Evolutionary conservation across 202 grass and related monocot genomes (phyloP).

Genomic region (Saccharum hybrid): DNA sequence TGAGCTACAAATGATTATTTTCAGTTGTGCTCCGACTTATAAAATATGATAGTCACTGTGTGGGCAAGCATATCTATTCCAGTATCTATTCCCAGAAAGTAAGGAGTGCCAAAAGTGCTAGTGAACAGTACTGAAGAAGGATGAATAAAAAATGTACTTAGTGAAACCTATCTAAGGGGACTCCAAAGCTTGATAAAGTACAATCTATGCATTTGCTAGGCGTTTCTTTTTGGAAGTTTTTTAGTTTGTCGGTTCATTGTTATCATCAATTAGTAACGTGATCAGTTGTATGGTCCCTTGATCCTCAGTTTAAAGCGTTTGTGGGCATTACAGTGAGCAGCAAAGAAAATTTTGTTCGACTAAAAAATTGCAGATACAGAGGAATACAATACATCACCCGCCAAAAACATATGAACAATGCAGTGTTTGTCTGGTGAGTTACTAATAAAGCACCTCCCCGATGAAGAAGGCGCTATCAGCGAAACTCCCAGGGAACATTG

Average conservation of each 20-base stretch:
- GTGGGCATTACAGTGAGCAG: neutral
- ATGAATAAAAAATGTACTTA: neutral
- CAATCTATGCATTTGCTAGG: neutral
- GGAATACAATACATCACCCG: neutral
- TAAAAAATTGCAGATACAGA: conserved; percentile 1
- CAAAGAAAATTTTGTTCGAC: neutral
- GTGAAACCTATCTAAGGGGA: neutral
- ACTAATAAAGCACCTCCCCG: conserved; percentile 64
- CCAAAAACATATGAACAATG: neutral
- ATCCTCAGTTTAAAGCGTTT: neutral
- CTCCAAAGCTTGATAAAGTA: neutral
- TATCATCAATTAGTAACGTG: neutral
- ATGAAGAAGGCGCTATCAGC: conserved; percentile 54
- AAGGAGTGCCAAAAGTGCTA: neutral
- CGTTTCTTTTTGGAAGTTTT: neutral
- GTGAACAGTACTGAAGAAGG: neutral
- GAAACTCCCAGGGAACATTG: conserved; percentile 47
- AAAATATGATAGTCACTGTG: neutral
- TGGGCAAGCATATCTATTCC: neutral
- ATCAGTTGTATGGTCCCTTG: neutral
- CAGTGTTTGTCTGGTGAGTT: conserved; percentile 53
- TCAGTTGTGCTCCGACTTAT: neutral
- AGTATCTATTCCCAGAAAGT: neutral
- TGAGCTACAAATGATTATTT: neutral
- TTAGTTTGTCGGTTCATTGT: neutral